phyloP scores from a whole-genome alignment of 140 eudicot genomes.

The Oenanthe javanica region DNA sequence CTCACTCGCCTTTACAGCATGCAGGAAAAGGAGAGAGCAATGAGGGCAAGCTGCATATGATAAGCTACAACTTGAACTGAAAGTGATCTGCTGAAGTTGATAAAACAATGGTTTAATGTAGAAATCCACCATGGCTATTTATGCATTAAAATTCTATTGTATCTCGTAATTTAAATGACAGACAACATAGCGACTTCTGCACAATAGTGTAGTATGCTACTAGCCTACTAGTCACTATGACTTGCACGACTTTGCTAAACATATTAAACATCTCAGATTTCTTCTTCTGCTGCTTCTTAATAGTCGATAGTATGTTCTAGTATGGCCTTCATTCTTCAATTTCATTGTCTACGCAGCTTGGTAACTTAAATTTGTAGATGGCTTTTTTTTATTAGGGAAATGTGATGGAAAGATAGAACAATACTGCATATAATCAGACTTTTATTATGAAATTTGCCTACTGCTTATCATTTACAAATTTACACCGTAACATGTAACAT shows the following conservation, averaged over 20 bases:
- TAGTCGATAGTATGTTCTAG: not conserved
- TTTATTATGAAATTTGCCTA: no score
- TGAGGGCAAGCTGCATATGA: not conserved
- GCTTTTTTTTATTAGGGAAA: not conserved
- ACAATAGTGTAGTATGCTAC: not conserved
- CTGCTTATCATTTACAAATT: no score
- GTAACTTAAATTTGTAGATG: not conserved
- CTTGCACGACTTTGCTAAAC: not conserved
- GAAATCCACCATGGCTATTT: not conserved
- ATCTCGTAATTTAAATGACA: not conserved
- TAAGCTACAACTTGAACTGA: not conserved
- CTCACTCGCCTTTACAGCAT: conserved; percentile 1
- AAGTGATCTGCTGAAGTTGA: not conserved
- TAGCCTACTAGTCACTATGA: not conserved
- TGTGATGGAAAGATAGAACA: not conserved
- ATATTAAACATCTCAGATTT: not conserved
- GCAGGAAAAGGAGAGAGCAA: conserved; percentile 10
- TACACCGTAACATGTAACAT: no score
- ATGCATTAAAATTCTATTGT: not conserved
- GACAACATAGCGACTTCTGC: not conserved
- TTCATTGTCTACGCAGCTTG: not conserved
- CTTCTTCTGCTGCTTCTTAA: not conserved
- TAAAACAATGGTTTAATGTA: not conserved
- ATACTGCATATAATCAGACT: not conserved
- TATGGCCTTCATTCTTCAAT: not conserved